A percentile compares a stretch with the other conserved stretches of the same genome.
Conservation (phyloP, 768 basidiomycete species). For the Leccinum ochraceum region DNA sequence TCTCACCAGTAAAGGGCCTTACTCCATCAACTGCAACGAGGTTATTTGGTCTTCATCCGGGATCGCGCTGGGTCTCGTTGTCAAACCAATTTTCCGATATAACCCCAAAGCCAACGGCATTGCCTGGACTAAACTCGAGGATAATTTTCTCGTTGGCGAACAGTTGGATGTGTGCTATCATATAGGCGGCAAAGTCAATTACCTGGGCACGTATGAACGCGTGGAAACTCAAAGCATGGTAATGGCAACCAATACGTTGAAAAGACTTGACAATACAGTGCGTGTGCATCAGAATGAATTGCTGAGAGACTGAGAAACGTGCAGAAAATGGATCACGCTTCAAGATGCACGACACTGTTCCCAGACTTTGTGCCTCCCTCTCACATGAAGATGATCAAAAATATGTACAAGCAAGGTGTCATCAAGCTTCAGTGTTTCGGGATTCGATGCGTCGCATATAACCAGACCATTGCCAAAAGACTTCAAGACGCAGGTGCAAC, state of each 20-base stretch:
- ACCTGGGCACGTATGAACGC: slow-evolving; percentile 32
- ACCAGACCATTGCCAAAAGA: slow-evolving; percentile 16
- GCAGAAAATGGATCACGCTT: slow-evolving; percentile 22
- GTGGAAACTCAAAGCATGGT: slow-evolving; percentile 13
- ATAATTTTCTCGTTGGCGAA: slow-evolving; percentile 13
- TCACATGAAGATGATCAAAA: slow-evolving; percentile 26
- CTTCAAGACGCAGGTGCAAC: slow-evolving; percentile 7
- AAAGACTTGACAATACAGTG: slow-evolving; percentile 14
- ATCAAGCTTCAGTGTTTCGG: slow-evolving; percentile 30
- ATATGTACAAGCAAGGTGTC: slow-evolving; percentile 31
- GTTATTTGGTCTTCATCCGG: slow-evolving; percentile 26
- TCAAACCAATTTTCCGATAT: slow-evolving; percentile 27
- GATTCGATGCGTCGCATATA: slow-evolving; percentile 23
- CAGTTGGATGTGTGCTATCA: slow-evolving; percentile 24
- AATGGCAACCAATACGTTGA: slow-evolving; percentile 14
- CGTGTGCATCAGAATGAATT: not conserved
- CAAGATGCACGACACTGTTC: slow-evolving; percentile 21
- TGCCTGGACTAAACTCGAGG: slow-evolving; percentile 17
- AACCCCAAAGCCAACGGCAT: slow-evolving; percentile 24
- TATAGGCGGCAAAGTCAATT: slow-evolving; percentile 7
- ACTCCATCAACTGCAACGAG: slow-evolving; percentile 14
- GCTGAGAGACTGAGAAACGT: not conserved
- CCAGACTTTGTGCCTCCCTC: slow-evolving; percentile 25
- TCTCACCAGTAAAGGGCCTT: slow-evolving; percentile 13
- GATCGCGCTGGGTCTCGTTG: slow-evolving; percentile 27